These are phyloP conservation scores for Dillenia turbinata DNA, from an alignment of 164 flowering plant species.

Conservation along the genomic window DNA sequence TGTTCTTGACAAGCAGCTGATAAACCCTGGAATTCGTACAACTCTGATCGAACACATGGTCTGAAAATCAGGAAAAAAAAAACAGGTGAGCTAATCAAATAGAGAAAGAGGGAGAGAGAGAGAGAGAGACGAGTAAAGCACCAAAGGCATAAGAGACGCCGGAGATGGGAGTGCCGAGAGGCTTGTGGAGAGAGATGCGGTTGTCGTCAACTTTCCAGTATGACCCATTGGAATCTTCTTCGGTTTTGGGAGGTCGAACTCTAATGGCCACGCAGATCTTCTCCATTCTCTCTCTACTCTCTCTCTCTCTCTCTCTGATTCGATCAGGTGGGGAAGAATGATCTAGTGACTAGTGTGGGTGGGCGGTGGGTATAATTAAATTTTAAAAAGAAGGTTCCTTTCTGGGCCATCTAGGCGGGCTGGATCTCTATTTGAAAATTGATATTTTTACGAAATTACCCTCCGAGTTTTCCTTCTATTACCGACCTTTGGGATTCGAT, in stretches of 20 bases:
- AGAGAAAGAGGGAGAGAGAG: not conserved
- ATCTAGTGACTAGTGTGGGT: too few species aligned
- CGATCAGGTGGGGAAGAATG: too few species aligned
- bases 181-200: conserved; percentile 71
- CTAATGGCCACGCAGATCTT: conserved; percentile 88
- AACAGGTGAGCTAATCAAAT: not conserved
- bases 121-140: conserved; percentile 12
- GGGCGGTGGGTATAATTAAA: too few species aligned
- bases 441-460: too few species aligned
- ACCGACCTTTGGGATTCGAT: too few species aligned
- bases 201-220: conserved; percentile 80
- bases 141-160: conserved; percentile 76
- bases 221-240: conserved; percentile 27
- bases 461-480: too few species aligned
- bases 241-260: conserved; percentile 51
- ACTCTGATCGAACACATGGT: conserved; percentile 69
- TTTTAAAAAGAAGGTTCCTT: too few species aligned
- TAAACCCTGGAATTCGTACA: conserved; percentile 58
- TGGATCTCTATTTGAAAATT: too few species aligned
- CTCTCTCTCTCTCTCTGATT: not conserved
- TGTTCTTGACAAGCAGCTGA: conserved; percentile 62
- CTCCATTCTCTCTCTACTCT: conserved; percentile 44
- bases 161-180: conserved; percentile 64
- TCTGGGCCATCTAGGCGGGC: too few species aligned
- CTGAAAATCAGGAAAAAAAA: conserved; percentile 21